Evolutionary conservation across 164 flowering plant species (phyloP), one percentile per base, ranked within the genome.

Genomic region (Magnolia changhungtana): DNA sequence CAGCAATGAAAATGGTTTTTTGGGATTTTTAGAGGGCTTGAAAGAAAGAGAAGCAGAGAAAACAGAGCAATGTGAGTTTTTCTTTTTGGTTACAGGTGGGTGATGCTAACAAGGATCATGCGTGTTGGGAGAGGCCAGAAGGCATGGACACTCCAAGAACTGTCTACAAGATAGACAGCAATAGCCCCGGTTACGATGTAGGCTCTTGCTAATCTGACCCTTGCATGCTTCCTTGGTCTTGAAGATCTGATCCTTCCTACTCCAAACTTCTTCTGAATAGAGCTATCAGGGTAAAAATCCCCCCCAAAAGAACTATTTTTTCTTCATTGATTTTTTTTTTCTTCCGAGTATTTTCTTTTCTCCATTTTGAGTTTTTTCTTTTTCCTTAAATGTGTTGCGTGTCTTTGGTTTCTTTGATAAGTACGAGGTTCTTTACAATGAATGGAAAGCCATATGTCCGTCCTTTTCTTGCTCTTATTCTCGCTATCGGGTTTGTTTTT

Each of bases 61-160:
- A 52, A 13, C 58, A 52, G 58, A 52, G 23, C 61, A 58, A 67
- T 24, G 64, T n/a, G 68, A 69, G 27, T 45, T 74, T 67, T 65
- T 50, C 10, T 49, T 31, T 52, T n/a, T n/a, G n/a, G 55, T 77
- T 77, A 67, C 74, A 93, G 93, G 98, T 94, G 71, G 97, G 97
- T 6, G 96, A 94, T 82, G 91, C 96, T 24, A 86, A 80, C 78
- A 89, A 85, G 82, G 98, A 92, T 80, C 98, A 94, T 78, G 74
- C 93, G 63, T 94, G 97, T 73, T 94, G 97, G 98, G 98, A 94
- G 80, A 90, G 98, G 45, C 98, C 98, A 13, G 97, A 94, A 77
- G 98, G 92, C 81, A 94, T 94, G 98, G 98, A 94, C 74, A 94
- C 98, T 1, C 90, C 93, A 61, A 88, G 98, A 79, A 87, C 74